Percentiles rank a stretch among this genome's conserved stretches.
These are phyloP conservation scores for Chamaecrista fasciculata DNA, from an alignment of 306 rosid genomes.

Conservation along the genomic window DNA sequence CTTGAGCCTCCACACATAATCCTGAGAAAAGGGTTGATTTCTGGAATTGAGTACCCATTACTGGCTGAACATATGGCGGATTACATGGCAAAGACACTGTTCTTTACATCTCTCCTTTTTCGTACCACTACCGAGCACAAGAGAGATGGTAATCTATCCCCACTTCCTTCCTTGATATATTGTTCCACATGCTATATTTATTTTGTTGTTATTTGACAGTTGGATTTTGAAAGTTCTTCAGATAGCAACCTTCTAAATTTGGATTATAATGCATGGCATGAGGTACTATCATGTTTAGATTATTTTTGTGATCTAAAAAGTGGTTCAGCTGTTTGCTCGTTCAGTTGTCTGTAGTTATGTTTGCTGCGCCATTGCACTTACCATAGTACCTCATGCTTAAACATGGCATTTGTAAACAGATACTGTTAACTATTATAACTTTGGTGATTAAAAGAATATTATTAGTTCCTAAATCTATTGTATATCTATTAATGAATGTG, in stretches of 20 bases:
- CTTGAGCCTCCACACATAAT: conserved; percentile 91
- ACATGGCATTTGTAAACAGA: background rate
- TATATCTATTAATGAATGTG: background rate
- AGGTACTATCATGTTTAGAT: too few relatives aligned
- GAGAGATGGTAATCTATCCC: conserved; percentile 51
- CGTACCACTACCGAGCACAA: conserved; percentile 75
- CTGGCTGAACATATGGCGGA: conserved; percentile 72
- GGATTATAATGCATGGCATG: too few relatives aligned
- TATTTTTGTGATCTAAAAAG: background rate
- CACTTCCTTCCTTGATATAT: background rate
- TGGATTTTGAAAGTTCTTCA: background rate
- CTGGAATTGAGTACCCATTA: conserved; percentile 73
- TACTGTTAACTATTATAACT: background rate
- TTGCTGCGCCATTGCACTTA: background rate
- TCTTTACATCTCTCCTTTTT: conserved; percentile 71
- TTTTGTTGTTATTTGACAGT: background rate
- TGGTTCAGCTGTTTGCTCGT: background rate
- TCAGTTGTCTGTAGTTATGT: background rate
- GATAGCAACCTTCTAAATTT: background rate
- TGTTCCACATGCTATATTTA: background rate
- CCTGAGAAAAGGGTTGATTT: conserved; percentile 82
- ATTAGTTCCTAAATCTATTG: background rate
- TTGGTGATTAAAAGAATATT: background rate
- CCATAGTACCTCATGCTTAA: background rate
- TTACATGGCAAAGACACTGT: conserved; percentile 77